Conservation (phyloP, 148 eudicot species). For the Fallopia convolvulus region DNA sequence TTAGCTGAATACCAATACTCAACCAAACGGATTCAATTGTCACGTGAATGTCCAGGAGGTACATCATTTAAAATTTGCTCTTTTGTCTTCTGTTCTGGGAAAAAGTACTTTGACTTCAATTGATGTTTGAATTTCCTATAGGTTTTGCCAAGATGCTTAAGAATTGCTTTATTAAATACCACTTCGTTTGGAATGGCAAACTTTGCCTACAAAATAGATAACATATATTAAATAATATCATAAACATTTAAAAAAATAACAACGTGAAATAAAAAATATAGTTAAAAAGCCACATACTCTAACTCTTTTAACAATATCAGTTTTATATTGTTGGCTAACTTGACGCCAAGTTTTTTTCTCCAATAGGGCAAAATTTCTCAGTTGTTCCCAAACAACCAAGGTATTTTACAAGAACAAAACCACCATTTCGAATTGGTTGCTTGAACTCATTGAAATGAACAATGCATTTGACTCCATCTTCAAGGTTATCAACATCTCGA, state of each 20-base stretch:
- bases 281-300: not conserved
- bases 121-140: not conserved
- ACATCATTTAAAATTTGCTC: not conserved
- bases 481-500: not conserved
- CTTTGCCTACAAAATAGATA: not conserved
- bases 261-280: no score
- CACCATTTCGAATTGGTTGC: not conserved
- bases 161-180: not conserved
- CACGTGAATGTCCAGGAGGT: not conserved
- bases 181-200: not conserved
- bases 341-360: not conserved
- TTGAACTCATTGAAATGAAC: not conserved
- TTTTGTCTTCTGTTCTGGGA: not conserved
- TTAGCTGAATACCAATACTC: not conserved
- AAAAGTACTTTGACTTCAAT: not conserved
- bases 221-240: not conserved
- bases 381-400: not conserved
- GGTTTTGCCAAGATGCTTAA: not conserved
- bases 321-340: not conserved
- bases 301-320: not conserved
- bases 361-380: not conserved
- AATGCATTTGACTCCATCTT: not conserved
- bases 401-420: not conserved
- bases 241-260: not conserved
- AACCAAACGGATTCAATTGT: not conserved